These are phyloP conservation scores for Coemansia sp. DNA, from an alignment of 192 early-diverging fungal species.

Conservation along the genomic window DNA sequence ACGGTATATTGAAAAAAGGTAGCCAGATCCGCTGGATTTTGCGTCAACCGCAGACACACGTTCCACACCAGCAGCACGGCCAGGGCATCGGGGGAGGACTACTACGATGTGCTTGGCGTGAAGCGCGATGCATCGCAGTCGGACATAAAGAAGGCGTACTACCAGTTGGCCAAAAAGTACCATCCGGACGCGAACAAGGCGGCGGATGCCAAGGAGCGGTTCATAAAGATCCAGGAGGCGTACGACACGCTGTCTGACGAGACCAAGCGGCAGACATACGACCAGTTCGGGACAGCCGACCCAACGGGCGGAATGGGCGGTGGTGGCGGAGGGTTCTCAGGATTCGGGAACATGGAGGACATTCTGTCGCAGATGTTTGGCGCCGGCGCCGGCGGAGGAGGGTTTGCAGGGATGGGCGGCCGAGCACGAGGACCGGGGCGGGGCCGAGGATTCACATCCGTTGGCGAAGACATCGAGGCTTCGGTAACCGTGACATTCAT, in stretches of 20 bases:
- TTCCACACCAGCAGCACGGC: slow-evolving; percentile 33
- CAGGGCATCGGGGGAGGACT: slow-evolving; percentile 62
- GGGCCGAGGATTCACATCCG: slow-evolving; percentile 31
- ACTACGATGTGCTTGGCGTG: slow-evolving; percentile 86
- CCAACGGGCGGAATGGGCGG: slow-evolving; percentile 49
- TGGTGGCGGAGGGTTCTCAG: slow-evolving; percentile 54
- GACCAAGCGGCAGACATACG: slow-evolving; percentile 85
- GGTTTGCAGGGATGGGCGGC: slow-evolving; percentile 53
- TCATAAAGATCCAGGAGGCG: slow-evolving; percentile 96
- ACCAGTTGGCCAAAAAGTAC: slow-evolving; percentile 92
- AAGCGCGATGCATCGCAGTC: slow-evolving; percentile 69
- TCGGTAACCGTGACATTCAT: slow-evolving; percentile 77
- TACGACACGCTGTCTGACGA: slow-evolving; percentile 96
- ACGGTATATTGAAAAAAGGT: background rate
- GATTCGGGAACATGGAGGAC: slow-evolving; percentile 60
- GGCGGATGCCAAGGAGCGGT: slow-evolving; percentile 88
- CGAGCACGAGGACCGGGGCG: slow-evolving; percentile 43
- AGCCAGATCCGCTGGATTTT: background rate
- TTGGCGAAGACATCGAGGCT: slow-evolving; percentile 68
- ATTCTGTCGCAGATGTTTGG: slow-evolving; percentile 77
- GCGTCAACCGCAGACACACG: slow-evolving; percentile 4
- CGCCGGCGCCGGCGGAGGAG: slow-evolving; percentile 27
- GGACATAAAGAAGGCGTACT: slow-evolving; percentile 99
- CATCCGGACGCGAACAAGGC: slow-evolving; percentile 99
- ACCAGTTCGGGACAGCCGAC: slow-evolving; percentile 80